Base-by-base conservation (phyloP, 257 asterid genomes). In the Primulina eburnea region DNA sequence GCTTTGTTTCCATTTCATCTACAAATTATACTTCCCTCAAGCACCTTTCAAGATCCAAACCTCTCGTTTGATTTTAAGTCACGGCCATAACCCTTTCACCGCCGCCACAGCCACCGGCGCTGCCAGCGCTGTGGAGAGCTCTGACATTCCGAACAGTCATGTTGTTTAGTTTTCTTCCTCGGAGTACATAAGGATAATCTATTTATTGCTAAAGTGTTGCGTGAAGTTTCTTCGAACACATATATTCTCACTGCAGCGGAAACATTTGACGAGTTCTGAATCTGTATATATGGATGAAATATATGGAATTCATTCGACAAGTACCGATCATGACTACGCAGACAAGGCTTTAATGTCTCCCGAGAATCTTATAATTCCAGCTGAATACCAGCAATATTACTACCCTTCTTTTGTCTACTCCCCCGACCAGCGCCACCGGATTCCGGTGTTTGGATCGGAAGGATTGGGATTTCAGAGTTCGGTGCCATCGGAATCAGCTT, bases 311-410 rank as follows among this genome's bases (percentile, higher is more conserved):
- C 57, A 50, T 17, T 50, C 57, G 5, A 50, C 57, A 50, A 5
- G 4, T 16, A 50, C 57, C 21, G 57, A 50, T 50, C 21, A 50
- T 50, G 57, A 50, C 20, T 50, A 50, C 57, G 53, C 53, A 43
- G 68, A 60, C 14, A 82, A 63, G 70, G 84, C 53, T 26, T 57
- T 80, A 47, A 77, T 81, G 82, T 64, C 76, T 21, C 70, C 82
- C 64, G 80, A 77, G 52, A 75, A 62, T 62, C 78, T 81, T 71
- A 69, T 81, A 67, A 64, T 72, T 2, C 77, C 82, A 28, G 58
- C 47, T 76, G 85, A 77, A 26, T 74, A 76, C 64, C 33, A 74
- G 35, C 68, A 69, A 21, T 52, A 74, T 1, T 28, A 69, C 6
- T 43, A 67, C 76, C 26, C 72, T 52, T 70, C 63, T 34, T 17